Evolutionary conservation across 2,329 filamentous ascomycete genomes (phyloP), one percentile per base, ranked within the genome.

Genomic region (Beauveria sp.): DNA sequence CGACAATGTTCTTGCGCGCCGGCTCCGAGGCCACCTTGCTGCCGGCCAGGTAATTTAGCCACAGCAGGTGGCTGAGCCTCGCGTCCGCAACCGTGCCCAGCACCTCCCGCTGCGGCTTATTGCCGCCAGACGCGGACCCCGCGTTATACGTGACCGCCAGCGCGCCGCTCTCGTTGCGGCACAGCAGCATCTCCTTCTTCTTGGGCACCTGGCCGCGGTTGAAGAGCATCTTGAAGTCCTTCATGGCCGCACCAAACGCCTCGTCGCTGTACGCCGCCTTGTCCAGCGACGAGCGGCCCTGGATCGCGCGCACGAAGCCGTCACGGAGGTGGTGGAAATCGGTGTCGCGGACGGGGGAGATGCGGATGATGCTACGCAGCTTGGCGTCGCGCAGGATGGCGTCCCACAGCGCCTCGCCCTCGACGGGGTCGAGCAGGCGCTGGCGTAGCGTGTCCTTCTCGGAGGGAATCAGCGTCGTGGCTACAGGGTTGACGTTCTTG

Each of bases 301-400:
- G 89, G 65, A 99, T 88, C 24, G 90, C 89, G 6, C 92, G 85
- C 63, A 97, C 90, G 78, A 93, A 96, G 1, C 90, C 95, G 71
- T 99, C 95, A 46, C 93, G 85, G 65, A 99, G 75, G 73, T 99
- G 95, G 66, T 88, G 86, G 75, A 97, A 98, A 74, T 98, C 93
- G 20, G 95, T 99, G 74, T 96, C 92, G 43, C 91, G 83, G n/a
- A 91, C 92, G 0, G 95, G 95, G 3, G 93, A 87, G 65, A 99
- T 88, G 51, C 93, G 84, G 76, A 96, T 87, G 0, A 88, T 84
- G 28, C 87, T 93, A 60, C 91, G 80, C n/a, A 93, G 84, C 0
- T 85, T 82, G 3, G 84, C 80, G 0, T 87, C 79, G 62, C 80
- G 79, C 28, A 98, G 76, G 3, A 96, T 79, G 16, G 82, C 77